Evolutionary conservation across 805 yeast species (phyloP), one percentile per base, ranked within the genome.

Genomic region (Yarrowia hollandica): DNA sequence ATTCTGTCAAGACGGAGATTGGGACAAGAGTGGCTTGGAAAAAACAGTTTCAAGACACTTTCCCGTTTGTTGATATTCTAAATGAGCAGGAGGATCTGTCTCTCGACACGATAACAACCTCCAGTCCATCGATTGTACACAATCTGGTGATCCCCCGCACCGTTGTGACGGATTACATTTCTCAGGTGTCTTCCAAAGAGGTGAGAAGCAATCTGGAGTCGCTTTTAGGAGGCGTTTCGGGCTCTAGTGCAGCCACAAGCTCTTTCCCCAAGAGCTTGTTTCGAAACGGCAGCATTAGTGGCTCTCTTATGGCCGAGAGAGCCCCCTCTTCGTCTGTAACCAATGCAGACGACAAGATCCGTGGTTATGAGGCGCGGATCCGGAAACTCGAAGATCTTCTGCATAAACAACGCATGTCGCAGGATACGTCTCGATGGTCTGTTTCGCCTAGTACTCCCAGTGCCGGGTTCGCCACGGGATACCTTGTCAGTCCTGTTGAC

Each of bases 331-430:
- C 66, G 54, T 26, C 61, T 41, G 52, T 23, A 14, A 25, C 60
- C 33, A 31, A 22, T 11, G 52, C 60, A 62, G 65, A 72, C 3
- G 82, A 77, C 39, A 66, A 79, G 11, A 73, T 86, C 10, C 77
- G 77, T 63, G 88, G 88, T 0, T 85, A 90, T 63, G 85, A 85
- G 68, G 71, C 81, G 10, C 75, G 96, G 57, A 88, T 92, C 37
- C 82, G 81, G 62, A 86, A 86, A 64, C 77, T 92, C 56, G 97
- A 90, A 65, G 85, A 82, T 59, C 71, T 90, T 34, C 72, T 90
- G 14, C 94, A 90, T 68, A 89, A 87, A 62, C 86, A 83, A 58
- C 88, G 82, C 39, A n/a, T 61, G 44, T 19, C 31, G n/a, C 48
- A 41, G 23, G 48, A 41, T 7, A 26, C 48, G 4, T 41, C 48